These are phyloP conservation scores for Xerocomus amazonicus DNA, from an alignment of 1,284 basidiomycete genomes.

Conservation along the genomic window DNA sequence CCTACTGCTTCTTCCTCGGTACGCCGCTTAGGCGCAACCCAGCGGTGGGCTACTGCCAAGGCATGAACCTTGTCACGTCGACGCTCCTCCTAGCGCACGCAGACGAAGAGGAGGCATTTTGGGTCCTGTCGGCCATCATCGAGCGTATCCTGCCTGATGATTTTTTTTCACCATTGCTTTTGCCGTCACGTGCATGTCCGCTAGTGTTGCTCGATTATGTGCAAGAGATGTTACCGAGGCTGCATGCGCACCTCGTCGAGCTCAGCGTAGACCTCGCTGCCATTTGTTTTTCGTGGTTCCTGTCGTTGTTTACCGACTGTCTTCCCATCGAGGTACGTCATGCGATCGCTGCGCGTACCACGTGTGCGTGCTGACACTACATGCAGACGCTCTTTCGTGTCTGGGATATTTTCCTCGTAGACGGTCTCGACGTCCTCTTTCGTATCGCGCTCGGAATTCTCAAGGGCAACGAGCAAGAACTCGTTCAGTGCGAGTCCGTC, in stretches of 20 bases:
- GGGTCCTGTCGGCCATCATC: conserved; percentile 88
- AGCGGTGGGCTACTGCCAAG: conserved; percentile 84
- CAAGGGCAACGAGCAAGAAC: conserved; percentile 77
- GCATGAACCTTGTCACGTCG: conserved; percentile 95
- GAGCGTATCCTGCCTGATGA: conserved; percentile 81
- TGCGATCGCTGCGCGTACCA: too few species aligned
- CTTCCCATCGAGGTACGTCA: conserved; percentile 84
- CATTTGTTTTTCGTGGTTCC: conserved; percentile 97
- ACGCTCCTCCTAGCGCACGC: conserved; percentile 91
- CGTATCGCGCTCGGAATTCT: conserved; percentile 86
- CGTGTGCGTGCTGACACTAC: background rate
- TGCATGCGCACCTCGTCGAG: conserved; percentile 72
- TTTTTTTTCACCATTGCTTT: conserved; percentile 79
- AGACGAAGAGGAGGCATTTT: conserved; percentile 95
- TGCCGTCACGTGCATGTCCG: conserved; percentile 92
- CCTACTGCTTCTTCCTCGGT: too few species aligned
- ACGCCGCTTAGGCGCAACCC: conserved; percentile 64
- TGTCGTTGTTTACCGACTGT: conserved; percentile 95
- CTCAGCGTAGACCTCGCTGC: conserved; percentile 90
- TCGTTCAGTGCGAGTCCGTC: conserved; percentile 79
- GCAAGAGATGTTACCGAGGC: conserved; percentile 69
- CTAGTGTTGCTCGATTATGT: conserved; percentile 88
- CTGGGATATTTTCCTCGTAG: conserved; percentile 95
- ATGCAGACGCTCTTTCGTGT: conserved; percentile 80
- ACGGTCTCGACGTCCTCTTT: conserved; percentile 91